Conservation (phyloP, 73 alveolate genomes). For the Paramecium octaurelia region DNA sequence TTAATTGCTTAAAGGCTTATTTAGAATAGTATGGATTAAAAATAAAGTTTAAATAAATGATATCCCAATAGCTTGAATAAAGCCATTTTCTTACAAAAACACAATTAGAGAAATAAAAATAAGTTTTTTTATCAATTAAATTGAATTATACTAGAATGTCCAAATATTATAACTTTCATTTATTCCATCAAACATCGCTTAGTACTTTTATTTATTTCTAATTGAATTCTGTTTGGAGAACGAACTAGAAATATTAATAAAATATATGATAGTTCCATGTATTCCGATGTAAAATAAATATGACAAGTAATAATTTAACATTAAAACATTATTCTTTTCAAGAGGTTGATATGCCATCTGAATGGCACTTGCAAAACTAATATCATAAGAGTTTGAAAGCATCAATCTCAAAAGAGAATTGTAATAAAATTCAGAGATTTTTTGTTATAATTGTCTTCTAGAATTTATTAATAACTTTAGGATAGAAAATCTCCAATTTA, state of each 20-base stretch:
- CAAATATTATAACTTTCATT: neutral
- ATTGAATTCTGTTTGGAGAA: neutral
- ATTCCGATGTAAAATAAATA: neutral
- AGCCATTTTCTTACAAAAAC: neutral
- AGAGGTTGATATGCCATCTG: neutral
- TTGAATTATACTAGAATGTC: neutral
- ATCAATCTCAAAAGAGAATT: neutral
- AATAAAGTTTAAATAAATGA: neutral
- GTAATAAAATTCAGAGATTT: neutral
- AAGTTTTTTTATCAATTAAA: neutral
- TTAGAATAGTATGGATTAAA: neutral
- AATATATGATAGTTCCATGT: neutral
- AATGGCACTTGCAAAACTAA: neutral
- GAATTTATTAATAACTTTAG: neutral
- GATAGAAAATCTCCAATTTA: neutral
- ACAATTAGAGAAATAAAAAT: neutral
- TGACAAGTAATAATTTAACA: neutral
- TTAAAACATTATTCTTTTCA: neutral
- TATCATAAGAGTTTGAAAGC: neutral
- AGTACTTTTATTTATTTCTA: neutral
- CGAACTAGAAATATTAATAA: neutral
- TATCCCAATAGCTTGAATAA: neutral
- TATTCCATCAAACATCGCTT: neutral
- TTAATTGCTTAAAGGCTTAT: neutral
- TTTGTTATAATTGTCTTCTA: neutral